Base-by-base conservation (phyloP, 805 yeast genomes). In the Isabelozyma pseudorhagii region DNA sequence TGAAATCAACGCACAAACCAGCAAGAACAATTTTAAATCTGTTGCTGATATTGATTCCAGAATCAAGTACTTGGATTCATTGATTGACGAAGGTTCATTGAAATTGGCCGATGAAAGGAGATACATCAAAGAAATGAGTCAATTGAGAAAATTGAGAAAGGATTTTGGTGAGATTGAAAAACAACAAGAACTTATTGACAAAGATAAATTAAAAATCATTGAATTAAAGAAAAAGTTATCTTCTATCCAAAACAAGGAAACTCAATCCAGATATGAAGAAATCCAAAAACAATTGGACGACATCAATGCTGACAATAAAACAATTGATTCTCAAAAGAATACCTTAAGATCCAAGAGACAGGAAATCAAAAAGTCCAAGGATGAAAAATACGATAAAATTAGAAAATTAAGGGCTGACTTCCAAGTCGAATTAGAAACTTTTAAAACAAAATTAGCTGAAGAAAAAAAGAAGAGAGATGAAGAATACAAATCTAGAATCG, bases 71-170 rank as follows among this genome's bases (percentile, higher is more conserved):
- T 80, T 90, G 62, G 97, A 94, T 66, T 79, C 78, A 41, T 75
- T 79, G 57, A 85, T 94, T 53, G 89, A 87, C 49, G 71, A 87
- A 46, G 98, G 98, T 54, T 71, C 78, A 43, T 77, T 94, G 66
- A 82, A 89, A 60, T 82, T 94, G 63, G 97, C 91, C 47, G 97
- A 93, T 55, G 99, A 94, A 79, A 86, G 89, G 75, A 80, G 84
- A 64, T 71, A 78, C 56, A 83, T 94, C 57, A 88, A 88, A 73
- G 98, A 93, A 73, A 87, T 90, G 78, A 80, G 90, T 46, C 69
- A 84, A 43, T 81, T 94, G 68, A 84, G 93, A 71, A 90, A 89
- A 72, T 73, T 87, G 64, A 83, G 85, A 63, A 87, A 86, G 68
- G 92, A 86, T 67, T 88, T 89, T 65, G 82, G 82, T 45, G 77